Evolutionary conservation across 768 basidiomycete genomes (phyloP).

Genomic region (Mycena olivaceomarginata): DNA sequence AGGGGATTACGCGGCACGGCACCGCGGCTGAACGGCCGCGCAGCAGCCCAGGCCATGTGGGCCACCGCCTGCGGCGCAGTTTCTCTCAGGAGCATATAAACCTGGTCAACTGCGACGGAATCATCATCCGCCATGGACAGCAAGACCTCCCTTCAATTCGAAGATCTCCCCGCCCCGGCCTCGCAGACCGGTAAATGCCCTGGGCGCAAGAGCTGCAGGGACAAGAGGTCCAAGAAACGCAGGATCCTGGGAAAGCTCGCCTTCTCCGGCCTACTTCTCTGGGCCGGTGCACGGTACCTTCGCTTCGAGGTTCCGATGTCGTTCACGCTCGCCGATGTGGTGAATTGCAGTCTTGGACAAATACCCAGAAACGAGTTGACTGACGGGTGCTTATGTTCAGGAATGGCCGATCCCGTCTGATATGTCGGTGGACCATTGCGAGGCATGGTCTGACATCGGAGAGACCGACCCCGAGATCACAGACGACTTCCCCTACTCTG

Average conservation of each 20-base stretch:
- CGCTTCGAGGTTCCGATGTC: neutral
- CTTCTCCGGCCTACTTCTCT: slow-evolving; percentile 8
- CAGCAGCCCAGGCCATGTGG: too few species aligned
- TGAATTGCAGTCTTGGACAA: too few species aligned
- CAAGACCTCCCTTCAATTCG: neutral
- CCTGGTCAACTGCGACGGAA: neutral
- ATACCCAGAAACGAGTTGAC: neutral
- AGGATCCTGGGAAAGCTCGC: slow-evolving; percentile 6
- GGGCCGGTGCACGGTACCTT: slow-evolving; percentile 11
- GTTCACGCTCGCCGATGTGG: neutral
- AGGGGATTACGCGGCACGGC: too few species aligned
- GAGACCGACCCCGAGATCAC: slow-evolving; percentile 17
- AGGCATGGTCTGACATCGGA: neutral
- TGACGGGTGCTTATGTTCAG: neutral
- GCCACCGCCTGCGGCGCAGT: slow-evolving; percentile 3
- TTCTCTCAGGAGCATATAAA: neutral
- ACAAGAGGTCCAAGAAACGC: slow-evolving; percentile 9
- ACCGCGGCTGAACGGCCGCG: too few species aligned
- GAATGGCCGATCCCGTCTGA: slow-evolving; percentile 24
- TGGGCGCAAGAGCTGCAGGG: neutral
- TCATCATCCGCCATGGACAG: neutral
- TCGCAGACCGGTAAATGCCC: neutral
- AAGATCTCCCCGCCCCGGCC: slow-evolving; percentile 18
- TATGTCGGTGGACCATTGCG: slow-evolving; percentile 23
- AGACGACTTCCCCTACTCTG: slow-evolving; percentile 22